Evolutionary conservation across 2,329 filamentous ascomycete genomes (phyloP).

Genomic region (Colletotrichum ledebouriae): DNA sequence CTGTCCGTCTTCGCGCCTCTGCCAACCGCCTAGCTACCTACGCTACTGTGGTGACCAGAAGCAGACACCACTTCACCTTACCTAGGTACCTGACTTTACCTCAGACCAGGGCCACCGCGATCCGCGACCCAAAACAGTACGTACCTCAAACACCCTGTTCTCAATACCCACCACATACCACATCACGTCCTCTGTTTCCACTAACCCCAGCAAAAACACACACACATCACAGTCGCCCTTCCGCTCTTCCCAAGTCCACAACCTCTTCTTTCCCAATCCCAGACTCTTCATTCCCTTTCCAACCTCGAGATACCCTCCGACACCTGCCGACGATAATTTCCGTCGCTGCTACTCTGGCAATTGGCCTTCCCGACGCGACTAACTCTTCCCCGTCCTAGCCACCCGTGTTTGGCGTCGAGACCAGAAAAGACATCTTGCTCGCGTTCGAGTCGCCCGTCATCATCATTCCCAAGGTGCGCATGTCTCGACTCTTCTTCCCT

Average conservation of each 20-base stretch:
- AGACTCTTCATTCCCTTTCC: conserved; percentile 11
- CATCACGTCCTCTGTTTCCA: conserved; percentile 42
- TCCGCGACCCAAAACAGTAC: conserved; percentile 32
- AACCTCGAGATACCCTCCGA: conserved; percentile 19
- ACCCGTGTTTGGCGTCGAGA: conserved; percentile 34
- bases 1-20: conserved; percentile 34
- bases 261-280: conserved; percentile 16
- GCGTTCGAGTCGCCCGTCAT: conserved; percentile 38
- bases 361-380: conserved; percentile 36
- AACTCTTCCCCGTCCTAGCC: conserved; percentile 13
- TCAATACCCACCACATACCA: conserved; percentile 41
- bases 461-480: conserved; percentile 40
- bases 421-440: conserved; percentile 31
- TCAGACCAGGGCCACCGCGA: conserved; percentile 27
- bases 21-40: conserved; percentile 5
- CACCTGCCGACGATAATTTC: neutral
- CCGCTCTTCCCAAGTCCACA: conserved; percentile 37
- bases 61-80: neutral
- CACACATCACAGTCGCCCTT: conserved; percentile 35
- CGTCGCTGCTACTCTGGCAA: conserved; percentile 13
- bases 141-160: conserved; percentile 32
- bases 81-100: neutral
- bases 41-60: conserved; percentile 42
- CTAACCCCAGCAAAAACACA: conserved; percentile 42
- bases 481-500: conserved; percentile 21